Evolutionary conservation across 495 filamentous ascomycete genomes (phyloP).

Genomic region (Penicillium crystallinum): DNA sequence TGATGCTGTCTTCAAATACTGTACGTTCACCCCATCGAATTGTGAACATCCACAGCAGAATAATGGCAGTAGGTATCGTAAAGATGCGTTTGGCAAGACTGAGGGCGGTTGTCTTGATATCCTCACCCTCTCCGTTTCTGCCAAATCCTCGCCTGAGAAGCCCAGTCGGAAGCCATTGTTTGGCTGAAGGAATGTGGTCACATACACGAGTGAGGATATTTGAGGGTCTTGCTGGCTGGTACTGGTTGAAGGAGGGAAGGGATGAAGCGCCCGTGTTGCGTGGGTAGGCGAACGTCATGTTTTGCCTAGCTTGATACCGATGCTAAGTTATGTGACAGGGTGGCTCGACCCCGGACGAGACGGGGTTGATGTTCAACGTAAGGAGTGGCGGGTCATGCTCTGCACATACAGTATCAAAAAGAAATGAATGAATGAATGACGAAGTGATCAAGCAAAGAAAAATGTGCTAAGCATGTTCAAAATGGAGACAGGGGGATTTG

Average conservation of each 20-base stretch:
- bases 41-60: conserved; percentile 67
- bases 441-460: neutral
- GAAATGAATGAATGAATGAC: conserved; percentile 4
- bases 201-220: conserved; percentile 7
- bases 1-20: conserved; percentile 62
- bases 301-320: conserved; percentile 13
- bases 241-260: conserved; percentile 27
- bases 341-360: conserved; percentile 10
- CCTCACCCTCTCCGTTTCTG: conserved; percentile 6
- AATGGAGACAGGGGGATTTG: conserved; percentile 10
- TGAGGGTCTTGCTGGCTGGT: conserved; percentile 5
- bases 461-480: conserved; percentile 3
- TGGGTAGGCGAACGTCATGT: conserved; percentile 40
- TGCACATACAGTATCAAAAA: neutral
- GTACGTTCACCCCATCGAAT: conserved; percentile 86
- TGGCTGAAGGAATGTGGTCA: conserved; percentile 18
- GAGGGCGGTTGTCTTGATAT: conserved; percentile 9
- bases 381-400: conserved; percentile 24
- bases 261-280: conserved; percentile 25
- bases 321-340: neutral
- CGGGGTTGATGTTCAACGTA: conserved; percentile 11
- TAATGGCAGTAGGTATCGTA: conserved; percentile 60
- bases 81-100: conserved; percentile 31
- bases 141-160: conserved; percentile 2
- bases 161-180: conserved; percentile 24